A percentile compares a stretch with the other conserved stretches of the same genome.
Conservation (phyloP, 768 basidiomycete genomes). For the Solioccasus polychromus region DNA sequence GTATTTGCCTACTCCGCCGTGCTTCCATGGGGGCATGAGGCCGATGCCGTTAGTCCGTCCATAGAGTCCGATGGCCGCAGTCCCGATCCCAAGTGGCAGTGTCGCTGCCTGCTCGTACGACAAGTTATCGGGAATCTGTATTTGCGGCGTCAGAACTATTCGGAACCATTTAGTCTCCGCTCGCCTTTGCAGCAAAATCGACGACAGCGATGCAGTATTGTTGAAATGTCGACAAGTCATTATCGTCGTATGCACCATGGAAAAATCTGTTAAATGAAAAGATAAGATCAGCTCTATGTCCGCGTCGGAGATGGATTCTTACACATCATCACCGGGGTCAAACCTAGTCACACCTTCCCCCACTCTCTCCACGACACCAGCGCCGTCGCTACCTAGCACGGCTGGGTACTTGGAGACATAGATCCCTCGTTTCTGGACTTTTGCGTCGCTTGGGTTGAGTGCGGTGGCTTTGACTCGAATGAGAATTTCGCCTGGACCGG, state of each 20-base stretch:
- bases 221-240: constrained; percentile 41
- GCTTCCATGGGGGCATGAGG: constrained; percentile 38
- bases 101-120: constrained; percentile 49
- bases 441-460: constrained; percentile 55
- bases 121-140: constrained; percentile 44
- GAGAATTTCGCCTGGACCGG: constrained; percentile 47
- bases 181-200: constrained; percentile 41
- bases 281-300: constrained; percentile 25
- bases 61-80: constrained; percentile 51
- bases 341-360: constrained; percentile 51
- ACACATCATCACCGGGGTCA: constrained; percentile 54
- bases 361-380: constrained; percentile 50
- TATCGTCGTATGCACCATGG: constrained; percentile 38
- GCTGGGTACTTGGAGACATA: constrained; percentile 43
- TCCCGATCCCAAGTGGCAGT: constrained; percentile 47
- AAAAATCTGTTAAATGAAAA: constrained; percentile 33
- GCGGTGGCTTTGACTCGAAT: constrained; percentile 46
- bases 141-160: constrained; percentile 11
- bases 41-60: constrained; percentile 38
- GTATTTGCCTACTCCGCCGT: constrained; percentile 39
- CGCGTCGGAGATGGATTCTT: constrained; percentile 19
- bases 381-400: constrained; percentile 47
- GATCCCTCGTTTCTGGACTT: constrained; percentile 41
- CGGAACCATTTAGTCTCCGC: neutral
- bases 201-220: constrained; percentile 42